Evolutionary conservation across 192 early-diverging fungal genomes (phyloP).

Genomic region (Hyaloraphidium curvatum): DNA sequence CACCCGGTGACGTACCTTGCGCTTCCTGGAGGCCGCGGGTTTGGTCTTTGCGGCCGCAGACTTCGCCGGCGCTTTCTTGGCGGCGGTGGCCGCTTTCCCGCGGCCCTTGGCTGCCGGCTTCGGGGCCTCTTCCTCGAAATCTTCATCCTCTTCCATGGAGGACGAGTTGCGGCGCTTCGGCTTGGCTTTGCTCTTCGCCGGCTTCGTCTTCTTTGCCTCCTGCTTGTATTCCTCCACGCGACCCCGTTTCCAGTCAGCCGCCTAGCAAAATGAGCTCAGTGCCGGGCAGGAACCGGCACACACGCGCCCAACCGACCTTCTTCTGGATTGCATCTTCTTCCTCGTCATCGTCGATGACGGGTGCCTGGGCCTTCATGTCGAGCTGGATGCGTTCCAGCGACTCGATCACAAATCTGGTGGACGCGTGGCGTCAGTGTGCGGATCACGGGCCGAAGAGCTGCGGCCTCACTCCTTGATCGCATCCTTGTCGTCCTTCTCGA

Average conservation of each 20-base stretch:
- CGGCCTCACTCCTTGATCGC: constrained; percentile 46
- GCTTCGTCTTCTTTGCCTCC: not conserved
- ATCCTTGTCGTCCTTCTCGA: constrained; percentile 72
- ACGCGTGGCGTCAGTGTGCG: not conserved
- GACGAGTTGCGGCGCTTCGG: not conserved
- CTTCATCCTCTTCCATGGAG: no score
- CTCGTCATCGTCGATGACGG: not conserved
- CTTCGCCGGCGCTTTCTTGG: no score
- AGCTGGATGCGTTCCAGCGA: not conserved
- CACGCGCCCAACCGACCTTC: not conserved
- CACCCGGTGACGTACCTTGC: no score
- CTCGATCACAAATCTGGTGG: constrained; percentile 1
- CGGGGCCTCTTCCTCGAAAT: no score
- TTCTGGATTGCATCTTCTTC: not conserved
- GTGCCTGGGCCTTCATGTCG: not conserved
- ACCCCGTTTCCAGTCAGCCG: no score
- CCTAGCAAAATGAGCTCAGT: no score
- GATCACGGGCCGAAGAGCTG: not conserved
- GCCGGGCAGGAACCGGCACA: no score
- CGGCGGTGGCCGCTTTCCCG: not conserved
- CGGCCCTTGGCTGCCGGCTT: not conserved
- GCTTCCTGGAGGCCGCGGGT: no score
- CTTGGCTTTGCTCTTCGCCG: not conserved
- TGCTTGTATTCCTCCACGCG: not conserved
- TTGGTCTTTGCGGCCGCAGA: no score